Conservation (phyloP, 257 asterid species). For the Nicotiana otophora region DNA sequence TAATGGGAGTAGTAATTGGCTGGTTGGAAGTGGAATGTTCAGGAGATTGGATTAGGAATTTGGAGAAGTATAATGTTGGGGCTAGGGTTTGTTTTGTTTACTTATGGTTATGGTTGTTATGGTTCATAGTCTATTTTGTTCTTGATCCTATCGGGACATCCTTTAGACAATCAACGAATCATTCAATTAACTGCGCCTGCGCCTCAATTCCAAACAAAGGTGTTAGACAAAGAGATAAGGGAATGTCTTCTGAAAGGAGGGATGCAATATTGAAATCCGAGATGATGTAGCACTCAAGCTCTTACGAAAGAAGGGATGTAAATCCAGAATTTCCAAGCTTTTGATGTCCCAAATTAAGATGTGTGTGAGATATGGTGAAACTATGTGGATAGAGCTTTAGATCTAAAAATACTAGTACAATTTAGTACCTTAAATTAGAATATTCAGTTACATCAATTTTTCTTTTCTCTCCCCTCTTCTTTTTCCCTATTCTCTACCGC, state of each 20-base stretch:
- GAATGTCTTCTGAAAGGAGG: not conserved
- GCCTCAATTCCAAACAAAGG: not conserved
- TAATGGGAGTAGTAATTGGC: not conserved
- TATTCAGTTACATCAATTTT: no score
- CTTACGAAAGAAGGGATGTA: no score
- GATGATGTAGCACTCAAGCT: no score
- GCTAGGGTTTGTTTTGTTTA: not conserved
- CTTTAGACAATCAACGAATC: not conserved
- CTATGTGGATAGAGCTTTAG: not conserved
- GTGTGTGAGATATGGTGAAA: not conserved
- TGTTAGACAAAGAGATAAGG: not conserved
- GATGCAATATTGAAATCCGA: not conserved
- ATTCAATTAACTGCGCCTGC: not conserved
- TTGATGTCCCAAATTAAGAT: not conserved
- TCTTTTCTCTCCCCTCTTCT: no score
- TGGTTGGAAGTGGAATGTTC: not conserved
- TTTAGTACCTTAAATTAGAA: no score
- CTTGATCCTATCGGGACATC: not conserved
- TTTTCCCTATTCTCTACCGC: no score
- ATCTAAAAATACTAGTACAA: not conserved
- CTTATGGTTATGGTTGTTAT: not conserved
- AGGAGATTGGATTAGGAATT: not conserved
- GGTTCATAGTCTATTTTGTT: not conserved
- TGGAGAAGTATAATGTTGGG: not conserved
- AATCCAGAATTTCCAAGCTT: not conserved